Base-by-base conservation (phyloP, 2,329 filamentous ascomycete genomes). In the Hymenotorrendiella dingleyae region DNA sequence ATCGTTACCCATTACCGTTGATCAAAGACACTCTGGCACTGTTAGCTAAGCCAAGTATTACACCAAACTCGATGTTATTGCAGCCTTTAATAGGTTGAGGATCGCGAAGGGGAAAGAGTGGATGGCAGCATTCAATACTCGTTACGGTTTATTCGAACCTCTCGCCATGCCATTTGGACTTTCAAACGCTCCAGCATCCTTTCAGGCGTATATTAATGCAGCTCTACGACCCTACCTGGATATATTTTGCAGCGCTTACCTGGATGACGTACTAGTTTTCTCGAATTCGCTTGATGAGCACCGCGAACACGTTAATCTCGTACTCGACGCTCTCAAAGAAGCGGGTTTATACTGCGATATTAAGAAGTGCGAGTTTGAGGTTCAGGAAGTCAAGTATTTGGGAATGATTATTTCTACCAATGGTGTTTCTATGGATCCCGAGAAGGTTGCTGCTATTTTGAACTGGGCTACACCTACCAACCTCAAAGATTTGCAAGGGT, bases 111-210 rank as follows among this genome's bases (percentile, higher is more conserved):
- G 42, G 2, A 42, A 52, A 9, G 43, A 55, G 36, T 54, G 43
- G 45, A 52, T 48, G 29, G 52, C 45, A 23, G 52, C 52, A 10
- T 54, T 23, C 37, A 26, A 33, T 21, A 6, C n/a, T 21, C 23
- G 16, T 23, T 35, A 32, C 36, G 27, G 6, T n/a, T 23, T 16
- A n/a, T n/a, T n/a, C n/a, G n/a, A n/a, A n/a, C n/a, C n/a, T n/a
- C n/a, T n/a, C n/a, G n/a, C n/a, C n/a, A n/a, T n/a, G n/a, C n/a
- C n/a, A n/a, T n/a, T n/a, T n/a, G n/a, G n/a, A 28, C 26, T 28
- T 28, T 11, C 26, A 3, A 28, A 28, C 6, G 6, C 4, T 10
- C 26, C 6, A 28, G 26, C 26, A 3, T 11, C 26, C 3, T 28
- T 28, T 28, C 26, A 28, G n/a, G 10, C 10, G 10, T 28, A 28